Evolutionary conservation across 495 filamentous ascomycete species (phyloP).

Genomic region (Tuber umbilicatum): DNA sequence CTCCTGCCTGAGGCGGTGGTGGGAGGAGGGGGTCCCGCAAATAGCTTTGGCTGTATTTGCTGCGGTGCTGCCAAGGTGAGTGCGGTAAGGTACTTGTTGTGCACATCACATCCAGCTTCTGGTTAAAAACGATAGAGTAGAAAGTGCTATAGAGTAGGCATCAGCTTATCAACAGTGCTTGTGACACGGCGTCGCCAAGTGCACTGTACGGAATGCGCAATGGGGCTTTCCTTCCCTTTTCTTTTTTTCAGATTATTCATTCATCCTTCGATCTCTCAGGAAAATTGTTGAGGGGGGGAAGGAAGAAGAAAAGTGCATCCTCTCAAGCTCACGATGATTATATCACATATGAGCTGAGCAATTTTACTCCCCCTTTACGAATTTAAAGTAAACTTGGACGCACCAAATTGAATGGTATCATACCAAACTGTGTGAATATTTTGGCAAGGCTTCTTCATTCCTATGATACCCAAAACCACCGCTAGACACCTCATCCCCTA

Average conservation of each 20-base stretch:
- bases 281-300: not conserved
- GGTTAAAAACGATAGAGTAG: not conserved
- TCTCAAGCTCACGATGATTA: not conserved
- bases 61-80: too few relatives aligned
- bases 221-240: not conserved
- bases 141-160: not conserved
- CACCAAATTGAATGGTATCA: not conserved
- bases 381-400: not conserved
- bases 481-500: not conserved
- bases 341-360: not conserved
- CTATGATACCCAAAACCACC: not conserved
- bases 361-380: not conserved
- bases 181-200: not conserved
- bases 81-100: not conserved
- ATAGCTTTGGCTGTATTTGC: too few relatives aligned
- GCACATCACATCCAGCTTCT: not conserved
- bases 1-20: too few relatives aligned
- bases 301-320: not conserved
- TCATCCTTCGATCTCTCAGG: conserved; percentile 1
- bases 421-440: not conserved
- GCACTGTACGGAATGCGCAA: not conserved
- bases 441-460: not conserved
- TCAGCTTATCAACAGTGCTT: not conserved
- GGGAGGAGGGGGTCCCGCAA: too few relatives aligned
- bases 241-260: not conserved